Evolutionary conservation across 345 rosid species (phyloP).

Genomic region (Nasturtium officinale): DNA sequence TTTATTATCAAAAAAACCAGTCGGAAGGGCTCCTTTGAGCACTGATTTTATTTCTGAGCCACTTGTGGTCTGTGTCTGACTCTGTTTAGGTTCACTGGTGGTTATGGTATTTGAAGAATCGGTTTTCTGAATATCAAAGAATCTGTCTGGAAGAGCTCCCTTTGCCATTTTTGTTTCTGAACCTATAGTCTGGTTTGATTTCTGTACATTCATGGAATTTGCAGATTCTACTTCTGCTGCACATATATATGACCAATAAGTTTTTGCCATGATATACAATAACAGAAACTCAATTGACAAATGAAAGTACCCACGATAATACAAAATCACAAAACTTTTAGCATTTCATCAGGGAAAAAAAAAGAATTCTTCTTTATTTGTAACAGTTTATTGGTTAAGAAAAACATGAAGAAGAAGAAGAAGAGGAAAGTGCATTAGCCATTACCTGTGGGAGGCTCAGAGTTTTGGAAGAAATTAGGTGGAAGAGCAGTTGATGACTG

Average conservation of each 20-base stretch:
- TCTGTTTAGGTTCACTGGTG: slow-evolving; percentile 41
- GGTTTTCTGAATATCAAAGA: slow-evolving; percentile 72
- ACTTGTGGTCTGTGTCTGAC: slow-evolving; percentile 34
- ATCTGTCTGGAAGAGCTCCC: slow-evolving; percentile 80
- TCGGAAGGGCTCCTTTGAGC: slow-evolving; percentile 77
- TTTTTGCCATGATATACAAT: not conserved
- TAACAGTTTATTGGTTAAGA: not conserved
- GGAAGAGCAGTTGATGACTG: slow-evolving; percentile 59
- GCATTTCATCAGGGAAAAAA: not conserved
- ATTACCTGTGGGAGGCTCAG: slow-evolving; percentile 49
- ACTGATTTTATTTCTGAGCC: slow-evolving; percentile 47
- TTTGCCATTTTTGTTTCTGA: slow-evolving; percentile 51
- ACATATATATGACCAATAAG: slow-evolving; percentile 13
- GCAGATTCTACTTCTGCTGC: slow-evolving; percentile 8
- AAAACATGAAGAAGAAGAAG: not conserved
- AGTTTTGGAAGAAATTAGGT: slow-evolving; percentile 59
- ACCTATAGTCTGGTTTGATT: slow-evolving; percentile 34
- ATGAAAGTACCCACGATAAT: not conserved
- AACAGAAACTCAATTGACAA: not conserved
- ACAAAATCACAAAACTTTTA: not conserved
- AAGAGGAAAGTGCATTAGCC: slow-evolving; percentile 5
- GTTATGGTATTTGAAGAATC: slow-evolving; percentile 64
- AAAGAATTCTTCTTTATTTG: not conserved
- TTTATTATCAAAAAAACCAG: slow-evolving; percentile 91
- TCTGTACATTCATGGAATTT: slow-evolving; percentile 38